Base-by-base conservation (phyloP, 345 rosid genomes). In the Microcos paniculata region DNA sequence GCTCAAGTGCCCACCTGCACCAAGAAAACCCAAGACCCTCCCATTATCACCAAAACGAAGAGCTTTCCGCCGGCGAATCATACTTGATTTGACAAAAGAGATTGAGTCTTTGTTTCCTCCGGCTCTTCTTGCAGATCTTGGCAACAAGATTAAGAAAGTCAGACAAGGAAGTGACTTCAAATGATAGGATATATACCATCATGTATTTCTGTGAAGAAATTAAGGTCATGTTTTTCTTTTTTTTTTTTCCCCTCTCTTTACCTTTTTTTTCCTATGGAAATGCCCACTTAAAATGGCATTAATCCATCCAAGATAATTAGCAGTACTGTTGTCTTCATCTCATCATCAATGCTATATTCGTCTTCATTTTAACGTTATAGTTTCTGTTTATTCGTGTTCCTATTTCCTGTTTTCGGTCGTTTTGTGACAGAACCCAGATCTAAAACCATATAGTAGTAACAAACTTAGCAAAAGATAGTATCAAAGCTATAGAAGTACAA, bases 31-130 rank as follows among this genome's bases (percentile, higher is more conserved):
- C 23, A 90, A 88, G 82, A 51, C 90, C 8, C 52, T 28, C 26
- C 85, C 88, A 6, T 24, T n/a, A 19, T 3, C 21, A 26, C 80
- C 82, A 31, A 89, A 87, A 73, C 75, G 92, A 74, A 77, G 74
- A 31, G 28, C 51, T 46, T 72, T 70, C 73, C 38, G 43, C 63
- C 72, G 63, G 71, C 78, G 82, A 73, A 64, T 85, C 71, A 71
- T 92, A 4, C 82, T 87, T 57, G 93, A 92, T 85, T 84, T 92
- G 51, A 84, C 93, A 15, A 85, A 83, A 77, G 97, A 92, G 78
- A 87, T 89, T 15, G 93, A 86, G 62, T 85, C 90, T 66, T 82
- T 86, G 82, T 88, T 87, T 62, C 91, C 94, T 51, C 83, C 84
- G 15, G 81, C 82, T 71, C 72, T 81, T 76, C 85, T 71, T 78